Conservation (phyloP, 148 eudicot genomes). For the Limonium bicolor region DNA sequence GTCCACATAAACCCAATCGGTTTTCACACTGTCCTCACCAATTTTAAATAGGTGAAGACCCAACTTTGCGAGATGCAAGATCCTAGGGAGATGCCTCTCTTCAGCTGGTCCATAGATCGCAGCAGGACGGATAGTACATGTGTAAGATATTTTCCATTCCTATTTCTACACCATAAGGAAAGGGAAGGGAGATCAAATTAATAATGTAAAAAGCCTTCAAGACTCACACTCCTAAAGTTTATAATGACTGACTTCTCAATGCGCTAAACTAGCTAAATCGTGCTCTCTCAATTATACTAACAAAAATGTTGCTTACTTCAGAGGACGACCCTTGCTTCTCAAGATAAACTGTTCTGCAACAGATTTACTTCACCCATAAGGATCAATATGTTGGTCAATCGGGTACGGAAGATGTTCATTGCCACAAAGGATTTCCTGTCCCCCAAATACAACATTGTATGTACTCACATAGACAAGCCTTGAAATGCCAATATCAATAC, state of each 20-base stretch:
- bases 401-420: constrained; percentile 73
- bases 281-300: too few species aligned
- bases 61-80: constrained; percentile 40
- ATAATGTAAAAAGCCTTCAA: too few species aligned
- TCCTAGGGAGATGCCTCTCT: constrained; percentile 83
- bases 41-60: constrained; percentile 65
- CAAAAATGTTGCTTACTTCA: too few species aligned
- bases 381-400: constrained; percentile 66
- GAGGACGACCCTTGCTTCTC: constrained; percentile 64
- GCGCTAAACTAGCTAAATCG: too few species aligned
- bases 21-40: constrained; percentile 42
- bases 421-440: constrained; percentile 75
- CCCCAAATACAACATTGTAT: constrained; percentile 71
- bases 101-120: constrained; percentile 97
- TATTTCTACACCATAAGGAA: constrained; percentile 56
- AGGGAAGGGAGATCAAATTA: too few species aligned
- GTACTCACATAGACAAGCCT: constrained; percentile 92
- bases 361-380: constrained; percentile 89
- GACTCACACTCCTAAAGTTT: too few species aligned
- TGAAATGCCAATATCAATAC: constrained; percentile 45
- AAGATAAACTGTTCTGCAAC: constrained; percentile 86
- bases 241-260: too few species aligned
- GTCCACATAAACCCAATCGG: constrained; percentile 86
- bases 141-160: constrained; percentile 48
- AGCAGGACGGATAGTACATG: constrained; percentile 91